Evolutionary conservation across 441 rosid genomes (phyloP).

Genomic region (Croton setiger): DNA sequence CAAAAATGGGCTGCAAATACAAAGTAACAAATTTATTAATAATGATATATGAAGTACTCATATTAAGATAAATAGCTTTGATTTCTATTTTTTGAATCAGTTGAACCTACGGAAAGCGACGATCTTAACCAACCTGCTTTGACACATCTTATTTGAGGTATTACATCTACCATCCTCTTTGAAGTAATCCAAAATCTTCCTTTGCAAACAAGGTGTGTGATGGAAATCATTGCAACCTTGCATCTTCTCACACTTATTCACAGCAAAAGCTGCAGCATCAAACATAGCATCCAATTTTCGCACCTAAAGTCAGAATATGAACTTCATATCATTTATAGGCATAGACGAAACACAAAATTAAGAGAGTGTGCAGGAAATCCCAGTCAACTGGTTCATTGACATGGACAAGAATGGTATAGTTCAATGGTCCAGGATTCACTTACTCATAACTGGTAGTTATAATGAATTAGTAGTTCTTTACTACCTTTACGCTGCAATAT

Average conservation of each 20-base stretch:
- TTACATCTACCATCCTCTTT: constrained; percentile 27
- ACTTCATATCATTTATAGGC: constrained; percentile 10
- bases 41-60: neutral
- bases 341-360: constrained; percentile 11
- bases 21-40: constrained; percentile 32
- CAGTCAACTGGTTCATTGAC: neutral
- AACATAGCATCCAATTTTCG: constrained; percentile 50
- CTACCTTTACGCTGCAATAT: neutral
- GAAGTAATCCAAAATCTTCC: constrained; percentile 56
- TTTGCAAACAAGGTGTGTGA: constrained; percentile 56
- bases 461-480: neutral
- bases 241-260: constrained; percentile 38
- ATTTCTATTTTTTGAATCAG: neutral
- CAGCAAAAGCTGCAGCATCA: constrained; percentile 43
- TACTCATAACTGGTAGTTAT: neutral
- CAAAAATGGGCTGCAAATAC: constrained; percentile 75
- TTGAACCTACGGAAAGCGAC: constrained; percentile 10
- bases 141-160: constrained; percentile 35
- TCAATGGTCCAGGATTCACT: neutral
- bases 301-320: constrained; percentile 33
- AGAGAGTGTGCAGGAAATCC: constrained; percentile 1
- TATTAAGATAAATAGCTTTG: neutral
- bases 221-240: constrained; percentile 42
- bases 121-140: constrained; percentile 43
- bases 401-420: neutral